Evolutionary conservation across 345 rosid species (phyloP).

Genomic region (Citrus medica): DNA sequence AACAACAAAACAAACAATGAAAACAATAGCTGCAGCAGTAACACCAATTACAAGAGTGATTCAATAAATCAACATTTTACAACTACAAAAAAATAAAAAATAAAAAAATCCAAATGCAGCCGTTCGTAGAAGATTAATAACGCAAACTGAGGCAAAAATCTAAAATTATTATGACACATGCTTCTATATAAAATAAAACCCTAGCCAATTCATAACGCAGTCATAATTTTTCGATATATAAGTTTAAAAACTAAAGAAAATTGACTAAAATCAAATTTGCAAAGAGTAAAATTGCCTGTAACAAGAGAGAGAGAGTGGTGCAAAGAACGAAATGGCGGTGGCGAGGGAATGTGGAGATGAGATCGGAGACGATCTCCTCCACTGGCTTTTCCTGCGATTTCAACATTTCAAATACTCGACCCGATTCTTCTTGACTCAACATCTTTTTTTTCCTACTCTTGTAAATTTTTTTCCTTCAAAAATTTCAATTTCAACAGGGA

Average conservation of each 20-base stretch:
- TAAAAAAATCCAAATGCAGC: not conserved
- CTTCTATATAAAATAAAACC: not conserved
- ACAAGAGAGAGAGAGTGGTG: conserved; percentile 48
- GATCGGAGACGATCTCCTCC: conserved; percentile 53
- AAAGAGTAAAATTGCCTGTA: conserved; percentile 40
- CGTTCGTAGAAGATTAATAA: not conserved
- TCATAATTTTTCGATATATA: not conserved
- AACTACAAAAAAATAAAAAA: not conserved
- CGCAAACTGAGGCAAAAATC: not conserved
- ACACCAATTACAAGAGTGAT: not conserved
- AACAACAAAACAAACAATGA: not conserved
- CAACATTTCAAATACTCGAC: conserved; percentile 36
- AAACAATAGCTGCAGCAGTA: not conserved
- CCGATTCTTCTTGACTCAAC: conserved; percentile 56
- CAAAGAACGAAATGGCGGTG: conserved; percentile 46
- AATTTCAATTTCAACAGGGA: not conserved
- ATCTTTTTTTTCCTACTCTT: not conserved
- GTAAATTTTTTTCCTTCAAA: too few species aligned
- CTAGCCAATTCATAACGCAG: not conserved
- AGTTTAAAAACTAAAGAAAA: not conserved
- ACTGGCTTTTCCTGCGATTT: conserved; percentile 53
- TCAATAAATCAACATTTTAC: not conserved
- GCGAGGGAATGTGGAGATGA: conserved; percentile 45
- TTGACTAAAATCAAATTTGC: not conserved
- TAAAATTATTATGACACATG: not conserved